Conservation (phyloP, 257 asterid species). For the Salvia hispanica region DNA sequence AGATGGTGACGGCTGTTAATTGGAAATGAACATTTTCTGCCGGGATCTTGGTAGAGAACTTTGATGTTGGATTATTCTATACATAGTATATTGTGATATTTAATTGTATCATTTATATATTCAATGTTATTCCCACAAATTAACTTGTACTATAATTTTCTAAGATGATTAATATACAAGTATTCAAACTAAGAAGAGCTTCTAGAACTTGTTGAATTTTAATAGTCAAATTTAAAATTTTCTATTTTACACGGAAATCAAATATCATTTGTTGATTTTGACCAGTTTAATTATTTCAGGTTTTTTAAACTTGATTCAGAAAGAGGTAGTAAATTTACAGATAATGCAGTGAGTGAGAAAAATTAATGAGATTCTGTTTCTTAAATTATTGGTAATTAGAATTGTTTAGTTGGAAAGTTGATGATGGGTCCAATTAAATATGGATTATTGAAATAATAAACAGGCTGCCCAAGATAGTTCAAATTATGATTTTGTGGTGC, state of each 20-base stretch:
- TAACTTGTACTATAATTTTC: neutral
- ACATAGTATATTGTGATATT: neutral
- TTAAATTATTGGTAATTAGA: neutral
- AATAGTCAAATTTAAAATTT: neutral
- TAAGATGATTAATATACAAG: no score
- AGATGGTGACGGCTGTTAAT: neutral
- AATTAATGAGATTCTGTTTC: no score
- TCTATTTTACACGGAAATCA: neutral
- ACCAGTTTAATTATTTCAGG: neutral
- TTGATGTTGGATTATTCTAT: neutral
- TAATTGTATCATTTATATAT: neutral
- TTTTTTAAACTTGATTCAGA: no score
- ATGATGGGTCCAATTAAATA: neutral
- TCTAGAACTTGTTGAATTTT: neutral
- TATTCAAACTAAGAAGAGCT: neutral
- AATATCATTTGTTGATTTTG: neutral
- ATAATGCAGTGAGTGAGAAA: no score
- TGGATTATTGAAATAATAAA: neutral
- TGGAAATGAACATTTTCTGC: neutral
- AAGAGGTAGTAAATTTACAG: no score
- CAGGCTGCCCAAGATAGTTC: neutral
- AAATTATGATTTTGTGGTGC: constrained; percentile 18
- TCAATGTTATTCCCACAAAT: neutral
- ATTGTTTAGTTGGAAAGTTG: neutral
- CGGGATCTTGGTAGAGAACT: neutral